phyloP scores from a whole-genome alignment of 2,329 filamentous ascomycete genomes.

The Alternaria gansuensis region DNA sequence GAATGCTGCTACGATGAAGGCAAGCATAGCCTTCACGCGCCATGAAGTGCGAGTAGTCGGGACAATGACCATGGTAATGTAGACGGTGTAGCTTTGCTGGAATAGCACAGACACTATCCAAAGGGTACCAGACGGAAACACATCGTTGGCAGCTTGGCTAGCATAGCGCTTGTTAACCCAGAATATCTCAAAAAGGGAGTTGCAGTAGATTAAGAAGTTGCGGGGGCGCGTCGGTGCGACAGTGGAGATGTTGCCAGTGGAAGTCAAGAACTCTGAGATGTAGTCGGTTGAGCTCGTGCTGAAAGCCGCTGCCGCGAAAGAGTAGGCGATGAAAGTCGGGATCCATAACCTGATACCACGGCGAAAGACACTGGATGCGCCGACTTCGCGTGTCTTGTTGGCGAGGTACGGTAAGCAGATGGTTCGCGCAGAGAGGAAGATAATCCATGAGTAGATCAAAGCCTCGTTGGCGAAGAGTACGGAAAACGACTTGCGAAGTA shows the following conservation, averaged over 20 bases:
- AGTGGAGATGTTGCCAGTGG: conserved; percentile 53
- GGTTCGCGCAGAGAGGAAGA: conserved; percentile 58
- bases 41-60: conserved; percentile 55
- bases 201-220: conserved; percentile 56
- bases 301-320: conserved; percentile 52
- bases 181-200: conserved; percentile 59
- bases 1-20: conserved; percentile 57
- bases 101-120: conserved; percentile 59
- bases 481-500: conserved; percentile 57
- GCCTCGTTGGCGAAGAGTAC: conserved; percentile 59
- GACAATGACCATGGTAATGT: conserved; percentile 59
- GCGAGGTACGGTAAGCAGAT: conserved; percentile 56
- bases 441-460: conserved; percentile 58
- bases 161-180: conserved; percentile 55
- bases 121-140: conserved; percentile 58
- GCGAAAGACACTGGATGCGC: conserved; percentile 55
- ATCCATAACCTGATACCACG: conserved; percentile 56
- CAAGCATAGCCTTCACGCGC: conserved; percentile 53
- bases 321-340: conserved; percentile 54
- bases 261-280: conserved; percentile 52
- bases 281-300: conserved; percentile 40
- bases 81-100: conserved; percentile 59
- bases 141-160: conserved; percentile 53
- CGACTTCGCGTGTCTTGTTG: conserved; percentile 45
- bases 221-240: conserved; percentile 47